Evolutionary conservation across 345 rosid genomes (phyloP), one percentile per base, ranked within the genome.

Genomic region (Anastatica hierochuntica): DNA sequence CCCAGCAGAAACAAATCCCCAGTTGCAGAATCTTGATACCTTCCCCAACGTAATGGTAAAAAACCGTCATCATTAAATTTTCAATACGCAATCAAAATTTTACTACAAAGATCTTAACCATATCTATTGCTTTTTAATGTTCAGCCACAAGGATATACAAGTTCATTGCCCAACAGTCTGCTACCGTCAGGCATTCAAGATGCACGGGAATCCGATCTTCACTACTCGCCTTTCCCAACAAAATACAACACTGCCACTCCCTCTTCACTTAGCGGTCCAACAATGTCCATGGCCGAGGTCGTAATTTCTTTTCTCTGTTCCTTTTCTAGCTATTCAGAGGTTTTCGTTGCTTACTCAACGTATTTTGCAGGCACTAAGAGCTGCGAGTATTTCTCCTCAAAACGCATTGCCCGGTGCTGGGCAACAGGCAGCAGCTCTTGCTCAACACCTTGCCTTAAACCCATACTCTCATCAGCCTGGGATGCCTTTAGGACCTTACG

Each of bases 401-500:
- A 90, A 81, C 64, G 66, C 73, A 16, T 67, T 68, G 62, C 72
- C 89, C 24, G 72, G 77, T 49, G 82, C 21, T 30, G 55, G 39
- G 30, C 74, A 21, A 69, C 63, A 20, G 52, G 83, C 83, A 24
- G 45, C 63, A 49, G 60, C 80, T 39, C 78, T 80, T 64, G 89
- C 87, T 0, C 98, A 88, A 54, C 98, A 82, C 64, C 81, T 87
- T 47, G 73, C 98, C 30, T 71, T 87, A 77, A 95, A 80, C 65
- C 79, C 89, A 14, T 90, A 84, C 73, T 67, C 95, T 4, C 67
- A 52, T 31, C 98, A 90, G 45, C 95, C 77, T 33, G 70, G 79
- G 19, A 78, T 87, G 72, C 81, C 94, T 8, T 40, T 90, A 78
- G 96, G 95, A 42, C 95, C 64, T 56, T 84, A 76, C 50, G 72